These are phyloP conservation scores for Beverwykella pulmonaria DNA, from an alignment of 495 filamentous ascomycete genomes.

Conservation along the genomic window DNA sequence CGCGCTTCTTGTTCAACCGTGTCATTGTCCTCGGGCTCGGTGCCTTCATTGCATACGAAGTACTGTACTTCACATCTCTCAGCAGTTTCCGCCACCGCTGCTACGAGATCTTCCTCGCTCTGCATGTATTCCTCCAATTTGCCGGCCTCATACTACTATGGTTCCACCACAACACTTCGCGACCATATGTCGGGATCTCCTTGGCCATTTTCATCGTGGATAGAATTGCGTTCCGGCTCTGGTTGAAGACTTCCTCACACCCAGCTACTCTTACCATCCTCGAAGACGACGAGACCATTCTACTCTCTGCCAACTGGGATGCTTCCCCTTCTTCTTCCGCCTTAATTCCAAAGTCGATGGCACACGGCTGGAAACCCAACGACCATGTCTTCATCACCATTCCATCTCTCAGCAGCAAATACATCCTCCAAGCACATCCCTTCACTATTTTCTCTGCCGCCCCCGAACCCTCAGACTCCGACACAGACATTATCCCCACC, in stretches of 20 bases:
- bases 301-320: conserved; percentile 49
- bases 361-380: conserved; percentile 57
- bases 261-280: conserved; percentile 53
- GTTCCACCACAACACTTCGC: conserved; percentile 52
- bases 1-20: conserved; percentile 44
- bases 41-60: conserved; percentile 55
- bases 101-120: conserved; percentile 63
- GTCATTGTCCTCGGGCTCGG: conserved; percentile 52
- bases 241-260: conserved; percentile 49
- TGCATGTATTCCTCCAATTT: conserved; percentile 59
- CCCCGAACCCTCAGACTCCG: conserved; percentile 24
- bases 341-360: conserved; percentile 40
- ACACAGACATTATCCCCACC: not conserved
- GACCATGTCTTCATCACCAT: conserved; percentile 64
- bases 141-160: conserved; percentile 57
- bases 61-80: conserved; percentile 56
- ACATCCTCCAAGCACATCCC: conserved; percentile 59
- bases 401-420: conserved; percentile 51
- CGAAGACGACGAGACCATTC: conserved; percentile 54
- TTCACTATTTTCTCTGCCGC: conserved; percentile 63
- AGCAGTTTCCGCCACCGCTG: conserved; percentile 53
- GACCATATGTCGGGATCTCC: conserved; percentile 49
- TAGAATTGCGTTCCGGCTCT: conserved; percentile 58
- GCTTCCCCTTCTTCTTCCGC: conserved; percentile 2
- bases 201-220: conserved; percentile 61